These are phyloP conservation scores for Chrysoporthe austroafricana DNA, from an alignment of 2,329 filamentous ascomycete species.

Conservation along the genomic window DNA sequence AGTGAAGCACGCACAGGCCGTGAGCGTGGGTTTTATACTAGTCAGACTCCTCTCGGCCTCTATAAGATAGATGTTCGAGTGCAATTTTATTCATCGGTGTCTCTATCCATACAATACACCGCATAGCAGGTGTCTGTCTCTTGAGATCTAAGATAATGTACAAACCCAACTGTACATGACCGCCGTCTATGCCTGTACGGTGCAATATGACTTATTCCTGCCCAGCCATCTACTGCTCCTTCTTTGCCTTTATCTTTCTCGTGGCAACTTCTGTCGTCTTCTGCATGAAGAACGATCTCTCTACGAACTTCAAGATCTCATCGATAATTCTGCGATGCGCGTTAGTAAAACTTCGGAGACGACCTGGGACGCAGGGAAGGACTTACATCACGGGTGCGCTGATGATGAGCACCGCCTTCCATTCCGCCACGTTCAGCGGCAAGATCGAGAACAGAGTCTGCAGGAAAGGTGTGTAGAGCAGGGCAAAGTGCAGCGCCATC, in stretches of 20 bases:
- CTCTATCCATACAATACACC: neutral
- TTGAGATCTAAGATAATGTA: slow-evolving; percentile 22
- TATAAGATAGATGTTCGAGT: neutral
- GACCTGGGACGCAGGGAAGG: neutral
- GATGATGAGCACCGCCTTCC: slow-evolving; percentile 87
- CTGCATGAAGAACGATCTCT: slow-evolving; percentile 68
- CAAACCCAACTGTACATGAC: slow-evolving; percentile 24
- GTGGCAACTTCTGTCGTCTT: slow-evolving; percentile 44
- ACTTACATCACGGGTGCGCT: slow-evolving; percentile 92
- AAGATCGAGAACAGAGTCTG: slow-evolving; percentile 90
- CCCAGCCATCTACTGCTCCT: slow-evolving; percentile 50
- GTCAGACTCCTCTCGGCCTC: neutral
- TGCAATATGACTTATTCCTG: slow-evolving; percentile 25
- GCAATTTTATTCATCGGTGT: slow-evolving; percentile 4
- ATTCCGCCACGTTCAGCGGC: slow-evolving; percentile 83
- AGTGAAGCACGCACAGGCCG: neutral
- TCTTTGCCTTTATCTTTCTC: slow-evolving; percentile 47
- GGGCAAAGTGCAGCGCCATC: slow-evolving; percentile 92
- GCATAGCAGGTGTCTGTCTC: slow-evolving; percentile 16
- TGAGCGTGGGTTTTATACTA: neutral
- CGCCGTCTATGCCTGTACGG: slow-evolving; percentile 26
- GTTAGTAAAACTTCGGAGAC: neutral
- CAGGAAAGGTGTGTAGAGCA: slow-evolving; percentile 89
- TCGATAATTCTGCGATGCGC: slow-evolving; percentile 68
- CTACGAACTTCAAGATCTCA: slow-evolving; percentile 78